These are phyloP conservation scores for Sugiyamaella paludigena DNA, from an alignment of 1,139 yeast species.

Conservation along the genomic window DNA sequence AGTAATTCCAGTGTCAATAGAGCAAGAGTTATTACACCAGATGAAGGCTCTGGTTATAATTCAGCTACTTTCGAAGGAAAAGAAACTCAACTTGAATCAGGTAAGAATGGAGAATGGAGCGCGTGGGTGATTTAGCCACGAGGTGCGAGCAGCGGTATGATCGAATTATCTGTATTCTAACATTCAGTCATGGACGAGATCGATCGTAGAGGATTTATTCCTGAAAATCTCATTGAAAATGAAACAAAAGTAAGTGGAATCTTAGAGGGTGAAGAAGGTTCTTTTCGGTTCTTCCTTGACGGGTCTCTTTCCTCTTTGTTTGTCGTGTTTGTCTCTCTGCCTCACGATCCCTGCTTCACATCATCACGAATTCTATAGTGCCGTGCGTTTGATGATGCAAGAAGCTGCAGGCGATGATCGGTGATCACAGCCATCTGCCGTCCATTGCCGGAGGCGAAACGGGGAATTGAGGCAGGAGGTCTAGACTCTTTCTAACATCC, in stretches of 20 bases:
- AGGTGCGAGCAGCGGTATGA: too few relatives aligned
- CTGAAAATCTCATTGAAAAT: constrained; percentile 77
- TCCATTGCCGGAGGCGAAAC: too few relatives aligned
- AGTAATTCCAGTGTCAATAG: constrained; percentile 1
- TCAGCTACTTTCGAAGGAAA: constrained; percentile 77
- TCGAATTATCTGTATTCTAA: constrained; percentile 6
- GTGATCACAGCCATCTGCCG: too few relatives aligned
- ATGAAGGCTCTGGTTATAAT: constrained; percentile 55
- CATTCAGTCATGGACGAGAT: constrained; percentile 68
- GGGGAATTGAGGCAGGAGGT: too few relatives aligned
- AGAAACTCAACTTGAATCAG: constrained; percentile 70
- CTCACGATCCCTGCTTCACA: too few relatives aligned
- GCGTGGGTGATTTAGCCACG: background rate
- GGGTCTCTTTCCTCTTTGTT: background rate
- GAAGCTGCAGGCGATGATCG: too few relatives aligned
- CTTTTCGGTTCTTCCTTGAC: constrained; percentile 7
- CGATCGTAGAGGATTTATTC: constrained; percentile 84
- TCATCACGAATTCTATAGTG: too few relatives aligned
- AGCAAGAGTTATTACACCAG: constrained; percentile 23
- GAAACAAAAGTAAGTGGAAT: constrained; percentile 54
- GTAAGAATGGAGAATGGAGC: constrained; percentile 20
- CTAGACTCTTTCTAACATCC: constrained; percentile 13
- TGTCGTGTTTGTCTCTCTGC: background rate
- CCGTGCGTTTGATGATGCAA: too few relatives aligned
- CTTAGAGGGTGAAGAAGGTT: constrained; percentile 13